Percentiles rank a stretch among this genome's conserved stretches.
Conservation (phyloP, 1,284 basidiomycete genomes). For the Leccinum colubrinum region DNA sequence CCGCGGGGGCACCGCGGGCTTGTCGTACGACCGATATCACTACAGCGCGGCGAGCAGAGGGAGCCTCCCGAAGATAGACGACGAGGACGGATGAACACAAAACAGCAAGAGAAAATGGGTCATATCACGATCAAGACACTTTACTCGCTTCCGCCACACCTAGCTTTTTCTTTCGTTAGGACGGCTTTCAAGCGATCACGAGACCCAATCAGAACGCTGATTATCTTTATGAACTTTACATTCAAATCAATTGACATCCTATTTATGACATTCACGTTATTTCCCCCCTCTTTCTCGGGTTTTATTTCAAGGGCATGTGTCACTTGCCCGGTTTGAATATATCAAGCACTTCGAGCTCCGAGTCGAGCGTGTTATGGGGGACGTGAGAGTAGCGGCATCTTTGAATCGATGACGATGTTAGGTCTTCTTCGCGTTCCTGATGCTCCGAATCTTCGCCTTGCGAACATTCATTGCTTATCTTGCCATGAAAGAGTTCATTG, state of each 20-base stretch:
- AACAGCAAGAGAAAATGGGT: background rate
- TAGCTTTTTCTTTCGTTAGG: background rate
- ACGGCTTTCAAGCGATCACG: conserved; percentile 7
- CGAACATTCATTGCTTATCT: background rate
- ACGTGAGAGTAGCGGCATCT: conserved; percentile 9
- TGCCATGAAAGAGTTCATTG: background rate
- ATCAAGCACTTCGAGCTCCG: background rate
- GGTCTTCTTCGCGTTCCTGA: background rate
- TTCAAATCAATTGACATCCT: conserved; percentile 13
- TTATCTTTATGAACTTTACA: conserved; percentile 27
- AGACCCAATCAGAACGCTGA: conserved; percentile 5
- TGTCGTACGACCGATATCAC: conserved; percentile 13
- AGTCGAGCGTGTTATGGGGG: background rate
- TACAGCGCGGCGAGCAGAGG: conserved; percentile 20
- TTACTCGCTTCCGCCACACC: background rate
- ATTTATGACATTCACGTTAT: conserved; percentile 28
- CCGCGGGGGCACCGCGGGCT: conserved; percentile 4
- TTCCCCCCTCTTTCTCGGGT: background rate
- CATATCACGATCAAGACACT: background rate
- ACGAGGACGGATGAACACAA: conserved; percentile 8
- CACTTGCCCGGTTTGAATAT: background rate
- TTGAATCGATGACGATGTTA: background rate
- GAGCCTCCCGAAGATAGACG: conserved; percentile 9
- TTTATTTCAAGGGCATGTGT: background rate
- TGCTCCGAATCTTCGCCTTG: background rate